Conservation (phyloP, 768 basidiomycete species). For the Amanita phalloides region DNA sequence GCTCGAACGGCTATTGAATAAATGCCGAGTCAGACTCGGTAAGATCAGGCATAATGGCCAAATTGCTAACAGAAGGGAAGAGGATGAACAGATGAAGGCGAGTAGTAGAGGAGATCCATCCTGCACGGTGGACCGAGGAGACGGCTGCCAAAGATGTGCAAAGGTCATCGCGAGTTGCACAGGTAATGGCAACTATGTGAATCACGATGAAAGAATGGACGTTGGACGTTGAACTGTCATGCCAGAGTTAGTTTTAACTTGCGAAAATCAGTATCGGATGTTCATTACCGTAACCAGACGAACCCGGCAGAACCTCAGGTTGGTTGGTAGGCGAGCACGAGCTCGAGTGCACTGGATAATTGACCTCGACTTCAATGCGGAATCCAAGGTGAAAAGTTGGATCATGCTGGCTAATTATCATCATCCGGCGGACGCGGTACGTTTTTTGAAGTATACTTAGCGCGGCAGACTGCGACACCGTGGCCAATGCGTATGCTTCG, state of each 20-base stretch:
- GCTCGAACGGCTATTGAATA: neutral
- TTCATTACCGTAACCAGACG: neutral
- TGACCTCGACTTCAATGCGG: neutral
- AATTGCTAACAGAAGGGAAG: neutral
- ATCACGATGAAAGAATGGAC: neutral
- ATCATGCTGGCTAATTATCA: neutral
- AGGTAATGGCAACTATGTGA: neutral
- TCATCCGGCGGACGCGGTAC: too few relatives aligned
- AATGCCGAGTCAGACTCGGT: neutral
- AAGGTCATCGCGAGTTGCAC: too few relatives aligned
- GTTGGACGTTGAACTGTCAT: neutral
- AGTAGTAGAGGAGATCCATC: neutral
- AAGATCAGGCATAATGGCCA: neutral
- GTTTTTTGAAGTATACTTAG: too few relatives aligned
- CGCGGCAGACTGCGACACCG: too few relatives aligned
- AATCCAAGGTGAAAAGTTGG: neutral
- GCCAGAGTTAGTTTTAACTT: neutral
- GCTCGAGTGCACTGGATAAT: neutral
- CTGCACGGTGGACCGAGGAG: neutral
- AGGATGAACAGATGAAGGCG: neutral
- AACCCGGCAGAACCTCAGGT: neutral
- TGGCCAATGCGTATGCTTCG: too few relatives aligned
- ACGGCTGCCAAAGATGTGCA: neutral
- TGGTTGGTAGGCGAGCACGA: neutral
- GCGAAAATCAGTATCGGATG: neutral